Evolutionary conservation across 2,329 filamentous ascomycete genomes (phyloP).

Genomic region (Aspergillus ustus): DNA sequence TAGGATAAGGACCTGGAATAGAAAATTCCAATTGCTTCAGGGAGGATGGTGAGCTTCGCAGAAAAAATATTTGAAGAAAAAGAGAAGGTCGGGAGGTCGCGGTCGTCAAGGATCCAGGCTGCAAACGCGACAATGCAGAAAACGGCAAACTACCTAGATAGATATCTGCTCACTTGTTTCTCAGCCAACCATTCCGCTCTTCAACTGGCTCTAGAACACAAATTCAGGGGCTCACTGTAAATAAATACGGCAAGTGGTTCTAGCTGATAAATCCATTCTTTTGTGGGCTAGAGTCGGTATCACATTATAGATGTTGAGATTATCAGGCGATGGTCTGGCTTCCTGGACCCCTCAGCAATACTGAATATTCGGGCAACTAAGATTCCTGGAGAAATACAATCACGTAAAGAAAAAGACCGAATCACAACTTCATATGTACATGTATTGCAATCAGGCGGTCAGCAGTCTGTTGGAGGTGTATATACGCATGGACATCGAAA

Average conservation of each 20-base stretch:
- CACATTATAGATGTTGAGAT: not conserved
- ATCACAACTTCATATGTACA: conserved; percentile 19
- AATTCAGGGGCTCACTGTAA: no score
- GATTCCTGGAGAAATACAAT: not conserved
- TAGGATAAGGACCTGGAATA: not conserved
- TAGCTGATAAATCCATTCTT: not conserved
- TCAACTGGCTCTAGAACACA: not conserved
- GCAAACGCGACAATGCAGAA: not conserved
- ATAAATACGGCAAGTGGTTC: not conserved
- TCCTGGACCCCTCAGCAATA: not conserved
- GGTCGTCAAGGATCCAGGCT: not conserved
- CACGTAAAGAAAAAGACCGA: not conserved
- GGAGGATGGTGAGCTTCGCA: not conserved
- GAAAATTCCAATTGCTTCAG: not conserved
- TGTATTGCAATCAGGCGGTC: not conserved
- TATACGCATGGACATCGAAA: not conserved
- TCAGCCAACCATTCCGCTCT: not conserved
- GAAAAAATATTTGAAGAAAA: not conserved
- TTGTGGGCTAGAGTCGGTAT: not conserved
- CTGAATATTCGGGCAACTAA: not conserved
- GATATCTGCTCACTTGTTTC: not conserved
- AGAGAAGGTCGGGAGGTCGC: not conserved
- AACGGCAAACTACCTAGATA: not conserved
- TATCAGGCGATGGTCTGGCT: not conserved
- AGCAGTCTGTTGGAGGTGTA: conserved; percentile 17